Evolutionary conservation across 1,284 basidiomycete species (phyloP).

Genomic region (Anthracocystis setariae): DNA sequence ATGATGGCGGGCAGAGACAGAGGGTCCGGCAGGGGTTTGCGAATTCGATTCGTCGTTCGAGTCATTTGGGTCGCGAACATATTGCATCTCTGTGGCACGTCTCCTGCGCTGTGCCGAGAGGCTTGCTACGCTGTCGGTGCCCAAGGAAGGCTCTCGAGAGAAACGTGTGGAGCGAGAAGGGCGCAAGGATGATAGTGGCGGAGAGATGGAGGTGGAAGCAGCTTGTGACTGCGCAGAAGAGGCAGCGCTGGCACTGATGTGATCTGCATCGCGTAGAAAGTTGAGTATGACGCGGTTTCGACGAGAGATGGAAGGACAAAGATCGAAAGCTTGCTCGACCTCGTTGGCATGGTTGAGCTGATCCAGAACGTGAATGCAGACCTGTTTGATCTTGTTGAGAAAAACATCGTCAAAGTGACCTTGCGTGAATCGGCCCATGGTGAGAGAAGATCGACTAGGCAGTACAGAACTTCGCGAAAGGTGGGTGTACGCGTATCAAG

Average conservation of each 20-base stretch:
- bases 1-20: slow-evolving; percentile 7
- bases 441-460: not conserved
- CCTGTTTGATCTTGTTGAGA: slow-evolving; percentile 45
- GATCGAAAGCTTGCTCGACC: slow-evolving; percentile 41
- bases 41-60: slow-evolving; percentile 32
- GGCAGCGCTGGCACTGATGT: not conserved
- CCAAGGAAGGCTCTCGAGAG: slow-evolving; percentile 23
- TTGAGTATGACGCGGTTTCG: slow-evolving; percentile 45
- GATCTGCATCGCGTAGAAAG: slow-evolving; percentile 43
- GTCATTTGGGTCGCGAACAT: slow-evolving; percentile 38
- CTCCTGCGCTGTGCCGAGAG: slow-evolving; percentile 37
- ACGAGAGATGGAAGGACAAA: slow-evolving; percentile 42
- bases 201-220: slow-evolving; percentile 11
- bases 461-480: not conserved
- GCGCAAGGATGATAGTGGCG: slow-evolving; percentile 1
- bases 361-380: slow-evolving; percentile 40
- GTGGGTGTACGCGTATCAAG: not conserved
- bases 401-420: slow-evolving; percentile 47
- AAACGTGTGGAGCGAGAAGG: slow-evolving; percentile 9
- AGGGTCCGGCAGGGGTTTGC: slow-evolving; percentile 12
- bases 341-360: slow-evolving; percentile 48
- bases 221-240: not conserved
- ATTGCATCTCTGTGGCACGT: slow-evolving; percentile 36
- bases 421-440: slow-evolving; percentile 37
- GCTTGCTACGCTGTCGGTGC: slow-evolving; percentile 38